phyloP scores from a whole-genome alignment of 140 eudicot species.

The Cichorium intybus region DNA sequence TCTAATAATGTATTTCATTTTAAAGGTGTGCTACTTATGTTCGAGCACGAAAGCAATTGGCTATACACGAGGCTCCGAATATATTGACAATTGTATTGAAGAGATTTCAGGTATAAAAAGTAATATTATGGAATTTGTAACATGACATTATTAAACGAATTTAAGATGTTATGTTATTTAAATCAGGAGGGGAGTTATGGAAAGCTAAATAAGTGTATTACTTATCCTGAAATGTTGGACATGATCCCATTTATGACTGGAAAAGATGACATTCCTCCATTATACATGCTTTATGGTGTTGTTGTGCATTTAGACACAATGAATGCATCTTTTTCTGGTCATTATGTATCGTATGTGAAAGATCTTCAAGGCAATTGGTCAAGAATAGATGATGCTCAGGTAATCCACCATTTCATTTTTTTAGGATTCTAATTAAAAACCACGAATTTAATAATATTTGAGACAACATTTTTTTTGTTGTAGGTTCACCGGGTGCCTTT shows the following conservation, averaged over 20 bases:
- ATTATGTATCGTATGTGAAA: conserved; percentile 77
- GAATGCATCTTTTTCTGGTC: conserved; percentile 93
- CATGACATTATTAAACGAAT: neutral
- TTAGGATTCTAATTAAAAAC: too few species aligned
- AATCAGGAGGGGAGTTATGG: conserved; percentile 92
- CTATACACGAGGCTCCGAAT: too few species aligned
- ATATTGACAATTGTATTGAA: too few species aligned
- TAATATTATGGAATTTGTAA: too few species aligned
- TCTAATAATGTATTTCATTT: conserved; percentile 10
- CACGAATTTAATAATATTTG: too few species aligned
- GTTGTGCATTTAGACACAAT: conserved; percentile 80
- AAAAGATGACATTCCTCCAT: conserved; percentile 76
- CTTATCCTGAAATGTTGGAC: conserved; percentile 77
- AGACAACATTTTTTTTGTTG: too few species aligned
- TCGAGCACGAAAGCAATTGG: too few species aligned
- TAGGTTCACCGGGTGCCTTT: conserved; percentile 70
- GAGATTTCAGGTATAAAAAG: too few species aligned
- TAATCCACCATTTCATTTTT: too few species aligned
- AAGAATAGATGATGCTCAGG: conserved; percentile 78
- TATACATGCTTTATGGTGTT: conserved; percentile 80
- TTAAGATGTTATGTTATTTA: neutral
- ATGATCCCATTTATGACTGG: conserved; percentile 91
- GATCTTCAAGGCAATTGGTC: conserved; percentile 85
- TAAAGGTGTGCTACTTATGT: too few species aligned
- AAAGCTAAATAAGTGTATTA: conserved; percentile 70